Conservation (phyloP, 768 basidiomycete genomes). For the Leccinum subgranulosum region DNA sequence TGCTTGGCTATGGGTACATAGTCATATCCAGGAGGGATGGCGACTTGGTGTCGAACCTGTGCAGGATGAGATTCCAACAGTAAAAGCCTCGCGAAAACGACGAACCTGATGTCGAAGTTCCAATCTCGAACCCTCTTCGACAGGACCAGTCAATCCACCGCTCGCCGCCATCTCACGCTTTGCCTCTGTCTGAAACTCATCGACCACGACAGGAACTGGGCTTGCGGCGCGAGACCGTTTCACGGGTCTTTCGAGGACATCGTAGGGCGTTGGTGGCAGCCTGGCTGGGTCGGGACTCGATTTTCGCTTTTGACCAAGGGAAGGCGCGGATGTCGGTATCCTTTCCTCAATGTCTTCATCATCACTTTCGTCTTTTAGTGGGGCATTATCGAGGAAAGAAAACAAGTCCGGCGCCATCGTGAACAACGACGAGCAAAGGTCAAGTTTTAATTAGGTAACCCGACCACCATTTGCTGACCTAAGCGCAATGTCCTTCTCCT, state of each 20-base stretch:
- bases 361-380: slow-evolving; percentile 26
- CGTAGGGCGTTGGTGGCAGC: slow-evolving; percentile 13
- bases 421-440: not conserved
- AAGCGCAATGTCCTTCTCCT: too few species aligned
- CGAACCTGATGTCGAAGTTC: slow-evolving; percentile 76
- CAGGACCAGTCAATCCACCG: slow-evolving; percentile 78
- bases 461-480: too few species aligned
- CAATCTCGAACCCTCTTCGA: slow-evolving; percentile 63
- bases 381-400: slow-evolving; percentile 27
- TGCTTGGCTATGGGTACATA: slow-evolving; percentile 91
- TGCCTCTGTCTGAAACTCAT: slow-evolving; percentile 93
- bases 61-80: slow-evolving; percentile 1
- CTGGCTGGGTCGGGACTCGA: slow-evolving; percentile 9
- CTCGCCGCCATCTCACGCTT: slow-evolving; percentile 89
- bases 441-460: not conserved
- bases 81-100: not conserved
- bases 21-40: slow-evolving; percentile 87
- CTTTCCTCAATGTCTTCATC: slow-evolving; percentile 13
- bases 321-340: not conserved
- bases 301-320: slow-evolving; percentile 25
- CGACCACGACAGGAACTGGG: slow-evolving; percentile 75
- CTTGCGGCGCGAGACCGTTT: slow-evolving; percentile 64
- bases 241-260: slow-evolving; percentile 32
- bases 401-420: slow-evolving; percentile 30
- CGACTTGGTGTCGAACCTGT: slow-evolving; percentile 94